A percentile compares a stretch with the other conserved stretches of the same genome.
phyloP scores from a whole-genome alignment of 2,329 filamentous ascomycete genomes.

The Ceratocystis destructans region DNA sequence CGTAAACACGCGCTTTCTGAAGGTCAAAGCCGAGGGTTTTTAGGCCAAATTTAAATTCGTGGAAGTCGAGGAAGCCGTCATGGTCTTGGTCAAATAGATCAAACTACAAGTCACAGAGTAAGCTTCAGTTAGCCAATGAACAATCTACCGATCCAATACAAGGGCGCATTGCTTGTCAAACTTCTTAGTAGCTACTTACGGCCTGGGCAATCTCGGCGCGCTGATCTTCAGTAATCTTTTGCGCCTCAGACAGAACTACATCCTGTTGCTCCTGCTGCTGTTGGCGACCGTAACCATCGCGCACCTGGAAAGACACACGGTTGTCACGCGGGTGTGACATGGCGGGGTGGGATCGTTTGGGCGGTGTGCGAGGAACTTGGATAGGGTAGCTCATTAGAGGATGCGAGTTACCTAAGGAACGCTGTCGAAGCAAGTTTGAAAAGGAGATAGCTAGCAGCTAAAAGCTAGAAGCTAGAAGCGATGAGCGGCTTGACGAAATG shows the following conservation, averaged over 20 bases:
- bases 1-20: conserved; percentile 70
- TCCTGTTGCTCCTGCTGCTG: conserved; percentile 17
- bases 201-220: conserved; percentile 21
- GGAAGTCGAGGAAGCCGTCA: conserved; percentile 81
- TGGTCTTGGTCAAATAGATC: conserved; percentile 21
- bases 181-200: conserved; percentile 10
- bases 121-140: too few species aligned
- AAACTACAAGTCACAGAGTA: conserved; percentile 14
- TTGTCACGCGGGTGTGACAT: conserved; percentile 19
- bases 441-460: not conserved
- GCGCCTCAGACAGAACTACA: conserved; percentile 13
- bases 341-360: conserved; percentile 13
- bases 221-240: conserved; percentile 21
- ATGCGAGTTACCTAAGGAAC: not conserved
- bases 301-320: conserved; percentile 19
- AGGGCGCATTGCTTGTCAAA: not conserved
- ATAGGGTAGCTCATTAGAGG: conserved; percentile 17
- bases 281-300: conserved; percentile 18
- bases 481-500: not conserved
- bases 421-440: not conserved
- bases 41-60: conserved; percentile 93
- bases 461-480: not conserved
- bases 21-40: conserved; percentile 91
- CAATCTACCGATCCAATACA: not conserved
- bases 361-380: conserved; percentile 17